Evolutionary conservation across 768 basidiomycete genomes (phyloP), one percentile per base, ranked within the genome.

Genomic region (Rhodotorula diobovata): DNA sequence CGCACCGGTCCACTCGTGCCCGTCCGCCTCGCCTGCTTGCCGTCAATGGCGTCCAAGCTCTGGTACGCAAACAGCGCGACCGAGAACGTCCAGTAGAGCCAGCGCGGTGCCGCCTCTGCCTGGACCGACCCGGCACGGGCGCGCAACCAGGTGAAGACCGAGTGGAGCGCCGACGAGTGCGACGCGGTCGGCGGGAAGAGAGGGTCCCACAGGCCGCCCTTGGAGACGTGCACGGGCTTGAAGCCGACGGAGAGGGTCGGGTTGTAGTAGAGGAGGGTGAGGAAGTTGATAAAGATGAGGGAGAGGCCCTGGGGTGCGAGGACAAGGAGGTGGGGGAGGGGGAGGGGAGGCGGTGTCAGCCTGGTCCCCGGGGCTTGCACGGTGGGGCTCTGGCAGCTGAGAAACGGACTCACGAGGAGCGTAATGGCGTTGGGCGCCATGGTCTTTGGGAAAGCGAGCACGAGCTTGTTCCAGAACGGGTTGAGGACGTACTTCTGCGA

Each of bases 61-160:
- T 99, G 95, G 77, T 99, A 99, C 66, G 89, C 79, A 79, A 98
- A 98, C 59, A 99, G 81, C 3, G 94, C 93, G 50, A 87, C 79
- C 1, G 87, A 91, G 89, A 93, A 97, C 12, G 92, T 94, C 78
- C 90, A 89, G 80, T 94, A 98, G 28, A 97, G 82, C 93, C 93
- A 95, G 53, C 85, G 84, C 0, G 93, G 93, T 16, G 61, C 46
- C 11, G 48, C 62, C 45, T 63, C 46, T 16, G 43, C 66, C 15
- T 51, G 48, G 8, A 15, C n/a, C 0, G 51, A 48, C 11, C 12
- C 28, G 18, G 48, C 48, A 2, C 28, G 48, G 1, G 53, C 66
- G 10, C 39, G 7, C 6, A 67, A 34, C 53, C 30, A 20, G 46
- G 48, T 37, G 30, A 73, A 56, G 30, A 56, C 11, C 46, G 55